Evolutionary conservation across 495 filamentous ascomycete species (phyloP), one percentile per base, ranked within the genome.

Genomic region (Lentithecium fluviatile): DNA sequence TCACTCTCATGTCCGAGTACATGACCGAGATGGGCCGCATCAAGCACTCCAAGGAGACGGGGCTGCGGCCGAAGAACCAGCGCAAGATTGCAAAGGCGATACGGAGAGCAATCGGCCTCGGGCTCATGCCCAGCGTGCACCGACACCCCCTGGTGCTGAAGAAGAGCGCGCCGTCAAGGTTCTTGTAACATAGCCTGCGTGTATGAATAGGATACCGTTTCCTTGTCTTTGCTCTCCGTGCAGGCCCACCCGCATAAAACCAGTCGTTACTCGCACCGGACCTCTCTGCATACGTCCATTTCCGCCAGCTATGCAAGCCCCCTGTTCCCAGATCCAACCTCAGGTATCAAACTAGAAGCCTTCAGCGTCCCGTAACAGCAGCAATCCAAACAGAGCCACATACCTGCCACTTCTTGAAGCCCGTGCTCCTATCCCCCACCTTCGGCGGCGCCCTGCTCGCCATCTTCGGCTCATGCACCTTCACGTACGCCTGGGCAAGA

Each of bases 101-200:
- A 51, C 78, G 95, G 64, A 80, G 94, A 65, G 85, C 89, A 36
- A 85, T 97, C 67, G 94, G 91, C 5, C 77, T 96, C 59, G 94
- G 94, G 2, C 77, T 98, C 42, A 88, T 97, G 84, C 95, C 94
- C 10, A 91, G 87, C 74, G 88, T 95, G 53, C 91, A 98, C 79
- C 74, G 78, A 60, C 95, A 98, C 75, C 94, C 94, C n/a, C 90
- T 97, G 73, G 78, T 97, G 25, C 70, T 98, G 69, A 58, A 60
- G 52, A 56, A 55, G 46, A 20, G 10, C 17, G 2, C 6, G 6
- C 10, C 15, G 20, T 2, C 21, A 7, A 25, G 42, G 12, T 57
- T 57, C 34, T 3, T 37, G 10, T 52, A 52, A 19, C 29, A 32
- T 32, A 32, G 29, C 3, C 3, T 32, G 29, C 29, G 10, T 32